Evolutionary conservation across 306 rosid species (phyloP), one percentile per base, ranked within the genome.

Genomic region (Acmispon strigosus): DNA sequence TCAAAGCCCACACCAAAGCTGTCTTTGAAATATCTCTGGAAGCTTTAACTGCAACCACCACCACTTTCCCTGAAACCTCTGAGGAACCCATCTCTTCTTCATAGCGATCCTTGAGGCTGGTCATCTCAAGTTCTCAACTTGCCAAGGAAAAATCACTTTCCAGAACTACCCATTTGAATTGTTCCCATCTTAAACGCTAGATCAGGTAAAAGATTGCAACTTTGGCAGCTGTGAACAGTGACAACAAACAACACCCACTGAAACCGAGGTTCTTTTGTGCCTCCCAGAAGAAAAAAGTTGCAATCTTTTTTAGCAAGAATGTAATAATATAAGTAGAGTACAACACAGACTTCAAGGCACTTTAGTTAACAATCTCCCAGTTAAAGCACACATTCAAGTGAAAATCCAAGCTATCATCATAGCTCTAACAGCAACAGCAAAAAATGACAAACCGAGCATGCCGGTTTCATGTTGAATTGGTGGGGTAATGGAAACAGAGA

Each of bases 1-100:
- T 89, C 88, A 94, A 72, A 81, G 99, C 97, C 99, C 99, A 94
- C 32, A 89, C 83, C 80, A 94, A 80, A 79, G 88, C 95, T 37
- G 77, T 77, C 69, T 70, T 94, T 37, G 97, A 74, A 70, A 94
- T 87, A 66, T 86, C 97, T 82, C 75, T 91, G 1, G 92, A 84
- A 50, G 93, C 99, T 76, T 83, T 91, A 10, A 94, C 87, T 24
- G 96, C 99, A 69, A 94, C 99, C 69, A 91, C 88, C 77, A 94
- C 95, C 84, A 91, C 85, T 71, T 90, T 92, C 39, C 92, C 90
- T 36, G 74, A 74, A 70, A 59, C 78, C 72, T 82, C 86, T 7
- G 76, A 84, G 60, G 81, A 43, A 74, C 78, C 78, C 76, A 54
- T 73, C 65, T 72, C 85, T 59, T 74, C 80, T 66, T 71, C 78